Evolutionary conservation across 2,329 filamentous ascomycete species (phyloP), one percentile per base, ranked within the genome.

Genomic region (Pseudofabraea citricarpa): DNA sequence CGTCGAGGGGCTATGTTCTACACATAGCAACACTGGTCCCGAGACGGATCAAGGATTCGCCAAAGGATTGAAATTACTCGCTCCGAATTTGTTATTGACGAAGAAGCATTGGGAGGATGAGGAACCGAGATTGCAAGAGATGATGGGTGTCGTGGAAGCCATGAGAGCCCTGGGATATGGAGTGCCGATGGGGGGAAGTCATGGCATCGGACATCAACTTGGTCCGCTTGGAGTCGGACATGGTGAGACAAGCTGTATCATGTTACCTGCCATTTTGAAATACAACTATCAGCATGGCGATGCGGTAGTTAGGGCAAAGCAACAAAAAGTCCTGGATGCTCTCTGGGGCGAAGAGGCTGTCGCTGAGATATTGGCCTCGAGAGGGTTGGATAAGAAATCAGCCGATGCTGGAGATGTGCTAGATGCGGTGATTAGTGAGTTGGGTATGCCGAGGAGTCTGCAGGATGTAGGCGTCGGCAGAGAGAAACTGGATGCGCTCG

Each of bases 231-330:
- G 77, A 0, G 77, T 81, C 2, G 71, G 73, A 0, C 77, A 83
- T 53, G 78, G 78, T 9, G 76, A 79, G 57, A 82, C 77, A 21
- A 77, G 72, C 51, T 82, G 71, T 54, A 71, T 74, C 36, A 63
- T 77, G 43, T 64, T 73, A 26, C 76, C 77, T 0, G 68, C 72
- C 1, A 75, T 82, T 5, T 74, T 74, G 54, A 74, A 72, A 54
- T 81, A 67, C 54, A 83, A 81, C 45, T 46, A 27, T 16, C 16
- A 24, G 12, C 24, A 56, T 44, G 54, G 54, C 3, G 29, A 53
- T 35, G 38, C 50, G 41, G 46, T 40, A n/a, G 45, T 51, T 3
- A 46, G 35, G 24, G 10, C n/a, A 18, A 31, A 36, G 3, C 54
- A 56, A 36, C 29, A 46, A 40, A 53, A 55, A 35, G 52, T 56